These are phyloP conservation scores for Mollisiaceae sp. DNA, from an alignment of 2,329 filamentous ascomycete species.

Conservation along the genomic window DNA sequence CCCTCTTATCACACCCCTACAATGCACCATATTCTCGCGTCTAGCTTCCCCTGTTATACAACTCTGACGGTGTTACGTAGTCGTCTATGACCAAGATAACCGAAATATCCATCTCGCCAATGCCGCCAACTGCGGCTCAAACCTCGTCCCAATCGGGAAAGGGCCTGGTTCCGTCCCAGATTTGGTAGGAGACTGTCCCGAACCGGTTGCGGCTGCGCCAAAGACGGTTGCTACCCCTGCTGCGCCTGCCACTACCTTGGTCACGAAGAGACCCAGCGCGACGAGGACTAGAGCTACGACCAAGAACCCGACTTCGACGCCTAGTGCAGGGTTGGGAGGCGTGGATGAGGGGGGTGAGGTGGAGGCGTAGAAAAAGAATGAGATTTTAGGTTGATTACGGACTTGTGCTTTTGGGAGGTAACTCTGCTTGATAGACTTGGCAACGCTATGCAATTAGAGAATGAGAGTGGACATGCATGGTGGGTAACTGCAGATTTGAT, in stretches of 20 bases:
- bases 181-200: conserved; percentile 6
- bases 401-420: too few relatives aligned
- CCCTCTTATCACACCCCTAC: background rate
- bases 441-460: too few relatives aligned
- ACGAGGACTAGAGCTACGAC: too few relatives aligned
- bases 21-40: background rate
- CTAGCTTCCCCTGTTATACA: background rate
- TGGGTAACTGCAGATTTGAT: too few relatives aligned
- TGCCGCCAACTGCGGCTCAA: conserved; percentile 16
- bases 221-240: background rate
- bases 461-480: too few relatives aligned
- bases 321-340: too few relatives aligned
- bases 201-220: background rate
- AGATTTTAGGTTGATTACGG: too few relatives aligned
- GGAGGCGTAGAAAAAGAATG: too few relatives aligned
- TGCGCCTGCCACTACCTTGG: background rate
- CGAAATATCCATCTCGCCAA: conserved; percentile 17
- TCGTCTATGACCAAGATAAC: conserved; percentile 24
- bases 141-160: conserved; percentile 16
- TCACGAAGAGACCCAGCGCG: too few relatives aligned
- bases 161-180: conserved; percentile 11
- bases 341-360: too few relatives aligned
- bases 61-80: conserved; percentile 1
- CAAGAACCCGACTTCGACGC: too few relatives aligned
- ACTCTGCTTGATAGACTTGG: too few relatives aligned